Evolutionary conservation across 768 basidiomycete genomes (phyloP).

Genomic region (Tylopilus sp.): DNA sequence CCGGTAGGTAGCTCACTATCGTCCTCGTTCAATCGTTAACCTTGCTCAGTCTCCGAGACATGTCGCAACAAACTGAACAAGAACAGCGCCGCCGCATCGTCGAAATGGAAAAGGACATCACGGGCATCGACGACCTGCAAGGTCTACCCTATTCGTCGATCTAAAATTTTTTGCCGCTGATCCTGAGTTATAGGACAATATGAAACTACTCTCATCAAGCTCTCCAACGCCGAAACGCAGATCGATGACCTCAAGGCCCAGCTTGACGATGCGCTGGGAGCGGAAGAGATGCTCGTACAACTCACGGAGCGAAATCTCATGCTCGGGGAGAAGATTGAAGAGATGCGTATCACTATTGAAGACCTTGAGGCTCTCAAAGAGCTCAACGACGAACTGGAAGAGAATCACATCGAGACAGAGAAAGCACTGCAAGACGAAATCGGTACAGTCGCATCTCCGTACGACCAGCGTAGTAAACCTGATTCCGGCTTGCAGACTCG

Average conservation of each 20-base stretch:
- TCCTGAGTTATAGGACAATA: conserved; percentile 72
- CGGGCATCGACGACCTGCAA: conserved; percentile 75
- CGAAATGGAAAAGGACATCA: conserved; percentile 89
- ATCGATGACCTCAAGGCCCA: conserved; percentile 93
- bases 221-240: conserved; percentile 85
- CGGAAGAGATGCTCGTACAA: conserved; percentile 94
- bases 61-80: conserved; percentile 82
- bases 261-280: conserved; percentile 91
- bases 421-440: conserved; percentile 87
- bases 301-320: conserved; percentile 92
- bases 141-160: conserved; percentile 40
- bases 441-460: conserved; percentile 44
- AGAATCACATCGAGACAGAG: conserved; percentile 93
- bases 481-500: conserved; percentile 43
- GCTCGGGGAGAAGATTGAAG: conserved; percentile 97
- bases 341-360: conserved; percentile 94
- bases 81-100: conserved; percentile 76
- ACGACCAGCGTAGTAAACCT: not conserved
- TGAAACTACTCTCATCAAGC: conserved; percentile 73
- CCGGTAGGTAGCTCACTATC: conserved; percentile 43
- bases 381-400: conserved; percentile 94
- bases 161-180: no score
- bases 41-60: conserved; percentile 69
- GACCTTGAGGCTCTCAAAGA: conserved; percentile 96
- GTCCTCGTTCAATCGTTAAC: not conserved